phyloP scores from a whole-genome alignment of 768 basidiomycete species.

The Chiua virens region DNA sequence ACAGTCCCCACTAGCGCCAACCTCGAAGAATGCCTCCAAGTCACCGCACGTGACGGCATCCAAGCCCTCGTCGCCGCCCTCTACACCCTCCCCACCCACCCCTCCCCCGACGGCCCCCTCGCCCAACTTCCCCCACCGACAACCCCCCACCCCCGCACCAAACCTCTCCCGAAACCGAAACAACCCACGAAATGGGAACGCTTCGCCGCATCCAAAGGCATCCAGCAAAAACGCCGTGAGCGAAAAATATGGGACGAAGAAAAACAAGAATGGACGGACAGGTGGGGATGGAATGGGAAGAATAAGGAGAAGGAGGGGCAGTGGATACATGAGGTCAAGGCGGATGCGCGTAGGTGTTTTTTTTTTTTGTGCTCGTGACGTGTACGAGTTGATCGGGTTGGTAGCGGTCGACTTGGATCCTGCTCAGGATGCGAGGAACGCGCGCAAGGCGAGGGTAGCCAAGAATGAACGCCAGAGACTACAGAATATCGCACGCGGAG shows the following conservation, averaged over 20 bases:
- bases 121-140: slow-evolving; percentile 77
- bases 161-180: slow-evolving; percentile 91
- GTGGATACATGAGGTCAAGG: slow-evolving; percentile 91
- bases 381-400: not conserved
- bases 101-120: slow-evolving; percentile 81
- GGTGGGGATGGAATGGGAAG: slow-evolving; percentile 89
- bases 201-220: slow-evolving; percentile 94
- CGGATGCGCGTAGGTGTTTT: slow-evolving; percentile 68
- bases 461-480: slow-evolving; percentile 82
- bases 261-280: slow-evolving; percentile 85
- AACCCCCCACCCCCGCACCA: slow-evolving; percentile 82
- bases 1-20: slow-evolving; percentile 50
- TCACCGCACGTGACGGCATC: slow-evolving; percentile 72
- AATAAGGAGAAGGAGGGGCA: slow-evolving; percentile 84
- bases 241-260: slow-evolving; percentile 94
- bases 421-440: slow-evolving; percentile 67
- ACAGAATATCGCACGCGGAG: slow-evolving; percentile 68
- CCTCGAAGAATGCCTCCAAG: slow-evolving; percentile 77
- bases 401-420: slow-evolving; percentile 73
- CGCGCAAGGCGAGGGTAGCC: slow-evolving; percentile 73
- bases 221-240: slow-evolving; percentile 74
- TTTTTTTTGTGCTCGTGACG: not conserved
- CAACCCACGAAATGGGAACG: slow-evolving; percentile 95
- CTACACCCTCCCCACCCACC: slow-evolving; percentile 76
- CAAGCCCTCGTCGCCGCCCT: slow-evolving; percentile 80